A percentile compares a stretch with the other conserved stretches of the same genome.
These are phyloP conservation scores for Rhodotorula sp. DNA, from an alignment of 1,284 basidiomycete species.

Conservation along the genomic window DNA sequence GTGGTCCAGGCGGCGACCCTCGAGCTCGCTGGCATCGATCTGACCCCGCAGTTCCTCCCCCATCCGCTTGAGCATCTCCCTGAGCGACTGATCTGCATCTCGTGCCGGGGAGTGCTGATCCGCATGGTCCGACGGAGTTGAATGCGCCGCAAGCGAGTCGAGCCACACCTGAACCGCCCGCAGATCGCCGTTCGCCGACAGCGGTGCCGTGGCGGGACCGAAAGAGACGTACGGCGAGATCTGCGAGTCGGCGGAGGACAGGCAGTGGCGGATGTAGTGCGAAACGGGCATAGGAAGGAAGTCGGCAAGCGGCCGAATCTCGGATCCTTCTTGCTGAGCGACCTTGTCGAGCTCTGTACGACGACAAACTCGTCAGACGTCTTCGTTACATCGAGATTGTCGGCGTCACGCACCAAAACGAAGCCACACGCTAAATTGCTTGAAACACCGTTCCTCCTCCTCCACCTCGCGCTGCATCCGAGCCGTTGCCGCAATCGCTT, in stretches of 20 bases:
- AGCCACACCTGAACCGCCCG: slow-evolving; percentile 18
- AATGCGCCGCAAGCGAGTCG: not conserved
- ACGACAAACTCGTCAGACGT: too few relatives aligned
- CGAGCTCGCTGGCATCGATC: slow-evolving; percentile 6
- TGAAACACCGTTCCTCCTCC: slow-evolving; percentile 36
- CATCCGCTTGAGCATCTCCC: slow-evolving; percentile 10
- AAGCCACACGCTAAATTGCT: slow-evolving; percentile 31
- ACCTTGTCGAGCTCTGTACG: slow-evolving; percentile 37
- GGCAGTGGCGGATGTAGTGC: slow-evolving; percentile 26
- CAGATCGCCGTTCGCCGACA: slow-evolving; percentile 9
- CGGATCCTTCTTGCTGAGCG: slow-evolving; percentile 29
- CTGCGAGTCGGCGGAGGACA: not conserved
- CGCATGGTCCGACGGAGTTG: too few relatives aligned
- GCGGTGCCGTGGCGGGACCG: slow-evolving; percentile 12
- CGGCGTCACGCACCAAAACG: slow-evolving; percentile 29
- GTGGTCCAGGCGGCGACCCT: not conserved
- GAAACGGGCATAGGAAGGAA: slow-evolving; percentile 33
- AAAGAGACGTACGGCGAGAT: slow-evolving; percentile 19
- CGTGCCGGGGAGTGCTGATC: not conserved
- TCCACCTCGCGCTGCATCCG: slow-evolving; percentile 21
- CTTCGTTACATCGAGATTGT: too few relatives aligned
- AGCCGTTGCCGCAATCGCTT: not conserved
- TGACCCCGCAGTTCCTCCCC: slow-evolving; percentile 29
- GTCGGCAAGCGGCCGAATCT: slow-evolving; percentile 21
- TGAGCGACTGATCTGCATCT: not conserved